These are phyloP conservation scores for Cercospora sp. DNA, from an alignment of 2,329 filamentous ascomycete species.

Conservation along the genomic window DNA sequence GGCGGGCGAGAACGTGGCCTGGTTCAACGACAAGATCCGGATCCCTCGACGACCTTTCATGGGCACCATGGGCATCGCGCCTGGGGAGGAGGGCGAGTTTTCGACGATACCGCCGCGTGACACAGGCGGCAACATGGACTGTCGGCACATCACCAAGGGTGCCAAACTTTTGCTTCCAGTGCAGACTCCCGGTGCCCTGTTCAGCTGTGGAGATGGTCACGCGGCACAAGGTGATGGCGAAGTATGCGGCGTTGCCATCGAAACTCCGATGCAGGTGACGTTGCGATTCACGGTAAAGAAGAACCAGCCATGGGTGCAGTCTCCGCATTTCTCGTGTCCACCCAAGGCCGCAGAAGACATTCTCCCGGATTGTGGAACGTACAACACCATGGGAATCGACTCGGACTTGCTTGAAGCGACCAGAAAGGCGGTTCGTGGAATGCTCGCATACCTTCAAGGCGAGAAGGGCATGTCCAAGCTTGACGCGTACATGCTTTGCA, in stretches of 20 bases:
- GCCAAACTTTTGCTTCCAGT: conserved; percentile 23
- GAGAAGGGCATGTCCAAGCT: conserved; percentile 16
- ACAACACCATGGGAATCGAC: conserved; percentile 27
- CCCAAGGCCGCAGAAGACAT: conserved; percentile 10
- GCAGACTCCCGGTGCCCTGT: conserved; percentile 19
- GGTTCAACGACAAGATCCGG: conserved; percentile 22
- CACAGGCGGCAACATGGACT: conserved; percentile 29
- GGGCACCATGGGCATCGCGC: conserved; percentile 28
- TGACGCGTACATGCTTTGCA: conserved; percentile 30
- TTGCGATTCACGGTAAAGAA: conserved; percentile 23
- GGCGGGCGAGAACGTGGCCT: conserved; percentile 7
- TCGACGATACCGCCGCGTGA: conserved; percentile 24
- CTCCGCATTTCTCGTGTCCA: conserved; percentile 22
- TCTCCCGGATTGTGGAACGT: conserved; percentile 22
- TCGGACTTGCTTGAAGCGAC: conserved; percentile 22
- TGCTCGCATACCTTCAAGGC: conserved; percentile 22
- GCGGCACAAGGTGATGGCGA: conserved; percentile 28
- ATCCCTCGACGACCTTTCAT: conserved; percentile 26
- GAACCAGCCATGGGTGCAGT: conserved; percentile 18
- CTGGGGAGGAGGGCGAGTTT: conserved; percentile 18
- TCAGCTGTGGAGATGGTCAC: conserved; percentile 29
- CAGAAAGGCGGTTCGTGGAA: conserved; percentile 25
- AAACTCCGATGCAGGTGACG: conserved; percentile 23
- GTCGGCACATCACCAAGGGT: conserved; percentile 25
- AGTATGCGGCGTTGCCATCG: conserved; percentile 25